Base-by-base conservation (phyloP, 768 basidiomycete species). In the Phanerodontia chrysosporium region DNA sequence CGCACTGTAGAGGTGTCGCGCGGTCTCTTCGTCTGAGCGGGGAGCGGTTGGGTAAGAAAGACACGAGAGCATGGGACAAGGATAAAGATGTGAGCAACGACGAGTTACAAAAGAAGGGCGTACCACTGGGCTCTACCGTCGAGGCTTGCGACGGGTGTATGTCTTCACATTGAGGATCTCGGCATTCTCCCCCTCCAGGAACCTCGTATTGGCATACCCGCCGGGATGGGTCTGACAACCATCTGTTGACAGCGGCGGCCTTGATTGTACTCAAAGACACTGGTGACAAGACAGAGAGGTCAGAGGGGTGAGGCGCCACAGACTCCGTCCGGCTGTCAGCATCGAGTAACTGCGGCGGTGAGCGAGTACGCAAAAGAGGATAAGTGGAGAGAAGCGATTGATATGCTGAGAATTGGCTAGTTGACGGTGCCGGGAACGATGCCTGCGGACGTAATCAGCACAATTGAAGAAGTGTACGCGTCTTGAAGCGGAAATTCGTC, bases 121-220 rank as follows among this genome's bases (percentile, higher is more conserved):
- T 75, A 90, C 89, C 87, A 69, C 75, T 84, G 60, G 86, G 87
- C 66, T 89, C 86, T 25, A 75, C 68, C 30, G 65, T 69, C 28
- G 74, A 57, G 36, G 63, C 64, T 56, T 69, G 70, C 30, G 67
- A 67, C 59, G 90, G 75, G 68, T 92, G 90, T 44, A 89, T 60
- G 71, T 90, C 86, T 68, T 80, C 76, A 67, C 90, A 92, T 29
- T 75, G 74, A 54, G 72, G 75, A 70, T 92, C 90, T 51, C 85
- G 81, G 69, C 90, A 92, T 49, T 82, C 81, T 54, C 90, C 90
- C 61, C 86, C 87, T n/a, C 90, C 90, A 44, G 90, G 89, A 49
- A 91, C 77, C 69, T 92, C 90, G 60, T 83, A 92, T 67, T 80
- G 83, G 71, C 90, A 92, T 29, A 92, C 77, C 67, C 77, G 80